These are phyloP conservation scores for Castanea sativa DNA, from an alignment of 306 rosid genomes.

Conservation along the genomic window DNA sequence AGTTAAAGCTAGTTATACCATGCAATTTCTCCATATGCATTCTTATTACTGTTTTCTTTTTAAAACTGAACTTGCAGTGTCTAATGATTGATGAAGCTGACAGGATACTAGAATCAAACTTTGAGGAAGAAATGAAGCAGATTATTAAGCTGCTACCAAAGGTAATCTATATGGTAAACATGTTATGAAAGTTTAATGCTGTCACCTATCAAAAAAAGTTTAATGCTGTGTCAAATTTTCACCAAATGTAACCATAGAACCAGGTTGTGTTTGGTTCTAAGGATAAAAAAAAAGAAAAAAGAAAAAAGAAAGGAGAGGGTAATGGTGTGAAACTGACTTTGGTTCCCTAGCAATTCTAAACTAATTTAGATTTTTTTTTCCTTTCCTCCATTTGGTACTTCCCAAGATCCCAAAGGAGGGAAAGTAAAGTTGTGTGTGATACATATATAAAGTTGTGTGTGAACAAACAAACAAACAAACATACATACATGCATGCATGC, in stretches of 20 bases:
- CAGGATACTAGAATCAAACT: conserved; percentile 93
- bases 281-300: background rate
- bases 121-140: conserved; percentile 98
- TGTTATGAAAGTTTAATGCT: conserved; percentile 1
- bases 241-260: background rate
- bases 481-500: too few relatives aligned
- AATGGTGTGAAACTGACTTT: background rate
- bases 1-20: too few relatives aligned
- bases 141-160: conserved; percentile 76
- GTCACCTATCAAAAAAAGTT: background rate
- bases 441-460: too few relatives aligned
- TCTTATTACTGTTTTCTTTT: conserved; percentile 10
- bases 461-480: too few relatives aligned
- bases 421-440: background rate
- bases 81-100: conserved; percentile 96
- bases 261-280: background rate
- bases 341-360: background rate
- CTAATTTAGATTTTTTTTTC: background rate
- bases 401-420: background rate
- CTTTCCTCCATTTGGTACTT: background rate
- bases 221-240: background rate
- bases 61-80: conserved; percentile 56
- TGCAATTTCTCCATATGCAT: too few relatives aligned
- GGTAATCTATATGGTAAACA: conserved; percentile 39
- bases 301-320: background rate